A percentile compares a stretch with the other conserved stretches of the same genome.
These are phyloP conservation scores for Wickerhamomyces alni DNA, from an alignment of 805 yeast species.

Conservation along the genomic window DNA sequence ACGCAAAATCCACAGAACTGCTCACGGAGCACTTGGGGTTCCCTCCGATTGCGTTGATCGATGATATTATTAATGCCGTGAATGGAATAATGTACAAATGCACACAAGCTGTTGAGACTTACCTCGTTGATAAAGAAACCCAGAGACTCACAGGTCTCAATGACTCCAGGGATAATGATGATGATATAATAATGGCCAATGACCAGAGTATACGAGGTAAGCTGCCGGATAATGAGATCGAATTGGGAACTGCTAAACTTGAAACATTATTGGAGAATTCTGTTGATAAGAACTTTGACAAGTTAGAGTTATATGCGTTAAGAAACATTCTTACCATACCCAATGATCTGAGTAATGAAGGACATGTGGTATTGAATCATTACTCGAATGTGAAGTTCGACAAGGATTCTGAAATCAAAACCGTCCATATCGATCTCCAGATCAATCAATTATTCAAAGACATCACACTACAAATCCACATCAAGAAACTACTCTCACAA, in stretches of 20 bases:
- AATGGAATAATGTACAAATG: conserved; percentile 81
- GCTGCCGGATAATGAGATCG: conserved; percentile 47
- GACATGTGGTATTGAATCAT: conserved; percentile 64
- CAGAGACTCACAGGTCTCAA: conserved; percentile 1
- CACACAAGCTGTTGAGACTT: conserved; percentile 69
- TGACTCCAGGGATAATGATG: conserved; percentile 16
- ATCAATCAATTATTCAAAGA: conserved; percentile 30
- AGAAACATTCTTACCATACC: conserved; percentile 76
- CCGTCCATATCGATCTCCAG: conserved; percentile 24
- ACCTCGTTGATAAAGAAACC: conserved; percentile 34
- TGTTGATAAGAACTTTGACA: conserved; percentile 79
- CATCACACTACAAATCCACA: conserved; percentile 36
- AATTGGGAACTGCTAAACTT: conserved; percentile 72
- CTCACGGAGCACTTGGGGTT: conserved; percentile 84
- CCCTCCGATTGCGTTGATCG: conserved; percentile 77
- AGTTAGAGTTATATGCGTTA: conserved; percentile 74
- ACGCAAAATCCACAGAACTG: conserved; percentile 34
- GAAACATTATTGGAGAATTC: conserved; percentile 71
- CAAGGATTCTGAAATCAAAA: conserved; percentile 12
- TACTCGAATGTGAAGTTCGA: conserved; percentile 45
- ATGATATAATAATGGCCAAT: conserved; percentile 21
- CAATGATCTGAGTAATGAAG: conserved; percentile 36
- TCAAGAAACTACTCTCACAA: conserved; percentile 34
- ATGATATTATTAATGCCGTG: conserved; percentile 83
- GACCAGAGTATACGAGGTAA: conserved; percentile 17